Evolutionary conservation across 305 asterid genomes (phyloP), one percentile per base, ranked within the genome.

Genomic region (Rubia tinctorum): DNA sequence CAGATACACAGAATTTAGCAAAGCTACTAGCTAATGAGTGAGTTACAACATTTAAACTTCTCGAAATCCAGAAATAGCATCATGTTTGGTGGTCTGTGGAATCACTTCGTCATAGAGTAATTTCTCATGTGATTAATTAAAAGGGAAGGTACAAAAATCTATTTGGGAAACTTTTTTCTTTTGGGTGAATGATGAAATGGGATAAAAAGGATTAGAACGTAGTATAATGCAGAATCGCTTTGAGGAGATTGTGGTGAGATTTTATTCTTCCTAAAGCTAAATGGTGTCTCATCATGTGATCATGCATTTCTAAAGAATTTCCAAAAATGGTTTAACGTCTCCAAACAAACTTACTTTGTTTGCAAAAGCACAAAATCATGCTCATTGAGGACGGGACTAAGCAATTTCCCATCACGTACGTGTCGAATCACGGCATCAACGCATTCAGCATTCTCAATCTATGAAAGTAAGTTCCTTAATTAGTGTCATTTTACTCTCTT

Each of bases 241-340:
- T 44, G 27, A 20, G 66, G n/a, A 49, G 66, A 61, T 73, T 61
- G 70, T 67, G 59, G 66, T 75, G 43, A 60, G 55, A 69, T 69
- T 64, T 47, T 69, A 45, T 71, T 71, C 68, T 71, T 12, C 8
- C 25, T 5, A 6, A 53, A 53, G 18, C 60, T 18, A 37, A 56
- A 77, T 77, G 72, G 77, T 84, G 88, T 86, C 88, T 74, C 79
- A 83, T 88, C 86, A 74, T 77, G 47, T 49, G 37, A 78, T 80
- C 66, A 77, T 68, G 60, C 60, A 18, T 18, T 53, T 68, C 71
- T 68, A 58, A 79, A 70, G 75, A 80, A 77, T 82, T 53, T 78
- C 80, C 78, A 71, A 80, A 75, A 49, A 25, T 79, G 83, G 80
- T 59, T 72, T 53, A 53, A 18, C 11, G 60, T 4, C 60, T 53